Percentiles rank a stretch among this genome's conserved stretches.
Conservation (phyloP, 257 asterid species). For the Anisodus acutangulus region DNA sequence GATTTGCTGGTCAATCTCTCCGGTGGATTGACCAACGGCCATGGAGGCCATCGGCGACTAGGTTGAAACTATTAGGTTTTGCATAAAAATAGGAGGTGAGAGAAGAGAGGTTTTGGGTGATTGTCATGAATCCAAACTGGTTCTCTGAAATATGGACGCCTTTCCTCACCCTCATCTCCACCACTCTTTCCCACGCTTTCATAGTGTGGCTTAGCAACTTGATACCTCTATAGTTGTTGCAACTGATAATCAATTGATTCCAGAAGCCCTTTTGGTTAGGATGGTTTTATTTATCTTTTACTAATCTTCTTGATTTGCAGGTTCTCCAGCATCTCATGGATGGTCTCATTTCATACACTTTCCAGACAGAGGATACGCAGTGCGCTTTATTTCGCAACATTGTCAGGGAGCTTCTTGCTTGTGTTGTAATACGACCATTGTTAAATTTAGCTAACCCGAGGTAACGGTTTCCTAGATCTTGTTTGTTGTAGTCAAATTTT, state of each 20-base stretch:
- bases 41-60: no score
- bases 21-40: no score
- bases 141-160: no score
- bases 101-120: neutral
- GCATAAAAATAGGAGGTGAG: no score
- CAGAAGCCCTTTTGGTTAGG: neutral
- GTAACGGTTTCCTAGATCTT: constrained; percentile 43
- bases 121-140: no score
- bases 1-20: no score
- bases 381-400: constrained; percentile 79
- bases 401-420: constrained; percentile 85
- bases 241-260: constrained; percentile 21
- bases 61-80: no score
- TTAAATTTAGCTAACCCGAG: constrained; percentile 89
- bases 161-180: no score
- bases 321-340: constrained; percentile 94
- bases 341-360: constrained; percentile 75
- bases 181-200: no score
- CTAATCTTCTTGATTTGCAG: constrained; percentile 46
- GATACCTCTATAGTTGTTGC: neutral
- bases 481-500: constrained; percentile 30
- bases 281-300: neutral
- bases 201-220: no score
- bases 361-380: constrained; percentile 71
- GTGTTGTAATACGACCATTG: constrained; percentile 91